Evolutionary conservation across 1,284 basidiomycete species (phyloP).

Genomic region (Pseudozyma tsukubaensis): DNA sequence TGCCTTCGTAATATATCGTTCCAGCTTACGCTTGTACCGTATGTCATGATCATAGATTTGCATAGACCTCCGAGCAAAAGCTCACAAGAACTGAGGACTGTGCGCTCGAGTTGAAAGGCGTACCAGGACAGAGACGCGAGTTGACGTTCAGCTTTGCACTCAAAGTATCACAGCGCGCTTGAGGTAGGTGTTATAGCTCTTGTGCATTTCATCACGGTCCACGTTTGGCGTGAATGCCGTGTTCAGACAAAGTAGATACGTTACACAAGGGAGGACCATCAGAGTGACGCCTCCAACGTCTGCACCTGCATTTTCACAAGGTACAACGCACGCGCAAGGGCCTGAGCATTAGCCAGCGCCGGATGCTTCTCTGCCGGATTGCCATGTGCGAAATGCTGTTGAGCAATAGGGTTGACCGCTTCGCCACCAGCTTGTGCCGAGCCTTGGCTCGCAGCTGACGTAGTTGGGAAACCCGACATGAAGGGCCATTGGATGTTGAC

Average conservation of each 20-base stretch:
- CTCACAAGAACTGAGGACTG: too few relatives aligned
- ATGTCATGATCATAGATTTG: too few relatives aligned
- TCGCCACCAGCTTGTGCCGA: background rate
- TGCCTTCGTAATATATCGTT: too few relatives aligned
- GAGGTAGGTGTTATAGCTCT: too few relatives aligned
- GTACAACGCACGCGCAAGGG: conserved; percentile 41
- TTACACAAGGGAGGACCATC: background rate
- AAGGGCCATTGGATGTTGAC: conserved; percentile 48
- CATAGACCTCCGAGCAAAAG: too few relatives aligned
- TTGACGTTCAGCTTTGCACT: too few relatives aligned
- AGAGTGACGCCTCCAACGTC: conserved; percentile 29
- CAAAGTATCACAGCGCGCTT: too few relatives aligned
- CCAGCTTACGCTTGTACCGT: too few relatives aligned
- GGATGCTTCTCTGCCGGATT: conserved; percentile 51
- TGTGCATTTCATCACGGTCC: too few relatives aligned
- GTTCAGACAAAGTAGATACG: background rate
- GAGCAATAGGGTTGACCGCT: conserved; percentile 20
- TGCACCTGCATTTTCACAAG: conserved; percentile 50
- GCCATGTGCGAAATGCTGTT: conserved; percentile 31
- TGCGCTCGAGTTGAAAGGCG: too few relatives aligned
- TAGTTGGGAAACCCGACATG: conserved; percentile 33
- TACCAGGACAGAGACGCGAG: too few relatives aligned
- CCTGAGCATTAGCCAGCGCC: conserved; percentile 46
- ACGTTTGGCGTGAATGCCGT: too few relatives aligned
- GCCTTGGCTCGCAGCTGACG: conserved; percentile 6